Evolutionary conservation across 202 grass and related monocot species (phyloP).

Genomic region (Sporobolus alterniflorus): DNA sequence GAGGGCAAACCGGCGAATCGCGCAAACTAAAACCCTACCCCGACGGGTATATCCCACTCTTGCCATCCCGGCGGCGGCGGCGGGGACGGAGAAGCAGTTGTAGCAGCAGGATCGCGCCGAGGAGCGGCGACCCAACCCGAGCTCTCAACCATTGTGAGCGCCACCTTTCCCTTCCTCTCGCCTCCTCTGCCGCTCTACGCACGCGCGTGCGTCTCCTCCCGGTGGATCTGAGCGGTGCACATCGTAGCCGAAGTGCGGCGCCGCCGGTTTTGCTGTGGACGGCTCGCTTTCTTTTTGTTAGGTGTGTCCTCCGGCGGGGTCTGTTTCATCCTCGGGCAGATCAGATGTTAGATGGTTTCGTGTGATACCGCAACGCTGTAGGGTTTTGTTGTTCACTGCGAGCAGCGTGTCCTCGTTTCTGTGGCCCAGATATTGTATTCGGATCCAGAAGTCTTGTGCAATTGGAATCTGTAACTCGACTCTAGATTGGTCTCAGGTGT

Average conservation of each 20-base stretch:
- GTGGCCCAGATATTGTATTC: neutral
- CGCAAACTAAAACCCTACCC: slow-evolving; percentile 54
- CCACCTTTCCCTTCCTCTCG: too few species aligned
- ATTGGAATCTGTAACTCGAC: neutral
- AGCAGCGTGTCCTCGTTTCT: neutral
- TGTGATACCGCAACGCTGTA: neutral
- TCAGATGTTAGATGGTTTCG: neutral
- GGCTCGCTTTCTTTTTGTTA: too few species aligned
- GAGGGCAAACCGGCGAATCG: slow-evolving; percentile 17
- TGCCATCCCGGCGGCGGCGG: slow-evolving; percentile 48
- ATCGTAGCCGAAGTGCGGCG: neutral
- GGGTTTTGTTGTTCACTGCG: neutral
- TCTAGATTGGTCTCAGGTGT: neutral
- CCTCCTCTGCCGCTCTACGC: neutral
- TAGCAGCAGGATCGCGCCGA: neutral
- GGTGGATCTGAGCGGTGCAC: slow-evolving; percentile 3
- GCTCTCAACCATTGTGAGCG: slow-evolving; percentile 48
- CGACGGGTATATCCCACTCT: slow-evolving; percentile 29
- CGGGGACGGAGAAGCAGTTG: neutral
- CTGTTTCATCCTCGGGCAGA: too few species aligned
- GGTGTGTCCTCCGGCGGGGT: too few species aligned
- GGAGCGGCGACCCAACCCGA: slow-evolving; percentile 3
- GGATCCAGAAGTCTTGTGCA: neutral
- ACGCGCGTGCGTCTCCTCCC: neutral
- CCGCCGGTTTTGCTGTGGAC: neutral